Base-by-base conservation (phyloP, 192 early-diverging fungal genomes). In the Phycomyces blakesleeanus region DNA sequence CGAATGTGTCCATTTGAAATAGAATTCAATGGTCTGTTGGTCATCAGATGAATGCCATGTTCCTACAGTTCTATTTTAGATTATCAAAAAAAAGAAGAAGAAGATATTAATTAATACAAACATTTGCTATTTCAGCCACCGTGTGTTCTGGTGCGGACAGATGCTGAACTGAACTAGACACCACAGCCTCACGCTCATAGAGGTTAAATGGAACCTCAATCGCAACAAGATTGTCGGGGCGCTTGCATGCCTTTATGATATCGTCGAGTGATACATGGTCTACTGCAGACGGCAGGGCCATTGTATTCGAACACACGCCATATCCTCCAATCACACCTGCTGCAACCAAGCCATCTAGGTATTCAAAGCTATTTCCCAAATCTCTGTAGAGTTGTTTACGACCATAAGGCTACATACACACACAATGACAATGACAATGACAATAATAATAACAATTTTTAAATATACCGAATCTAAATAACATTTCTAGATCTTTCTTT, bases 161-260 rank as follows among this genome's bases (percentile, higher is more conserved):
- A 47, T n/a, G 44, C 44, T 47, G 29, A 34, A 34, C 29, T 34
- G 29, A 2, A 64, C 66, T 65, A 15, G 64, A 61, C 52, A 84
- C 69, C 50, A 83, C 51, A 10, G 75, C 77, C 29, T 89, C 83
- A 15, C 79, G 73, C 57, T 92, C 91, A 78, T 86, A 91, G 38
- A 92, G 27, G 57, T 92, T 92, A 63, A 91, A 79, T 4, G 91
- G 91, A 27, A 78, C 80, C 64, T 91, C 69, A n/a, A 89, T 73
- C 0, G 83, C 83, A 29, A 78, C 63, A 60, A 92, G 83, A 59
- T 89, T 79, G 10, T 76, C 66, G 1, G 56, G 27, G 10, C 75
- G 56, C 1, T 71, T 63, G 14, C 68, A 78, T 11, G 68, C 61
- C 11, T 70, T 55, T 15, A 83, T 38, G n/a, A 87, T 73, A 8